Evolutionary conservation across 345 rosid species (phyloP), one percentile per base, ranked within the genome.

Genomic region (Geranium brycei): DNA sequence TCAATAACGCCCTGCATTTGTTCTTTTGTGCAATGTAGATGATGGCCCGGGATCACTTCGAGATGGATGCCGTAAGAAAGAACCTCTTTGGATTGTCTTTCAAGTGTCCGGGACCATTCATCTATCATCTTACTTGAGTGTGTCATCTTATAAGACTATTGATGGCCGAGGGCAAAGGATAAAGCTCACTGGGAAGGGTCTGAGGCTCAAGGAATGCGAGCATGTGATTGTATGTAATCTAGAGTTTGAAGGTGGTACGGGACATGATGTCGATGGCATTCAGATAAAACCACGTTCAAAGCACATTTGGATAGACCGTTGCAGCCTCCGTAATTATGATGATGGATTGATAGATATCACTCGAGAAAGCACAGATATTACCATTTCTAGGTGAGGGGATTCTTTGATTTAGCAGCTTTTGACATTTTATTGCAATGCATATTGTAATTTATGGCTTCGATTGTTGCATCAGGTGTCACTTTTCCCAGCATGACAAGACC

Each of bases 271-370:
- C 17, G 96, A 93, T 74, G 96, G 77, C 12, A 91, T 93, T 78
- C 99, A 93, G 74, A 88, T 93, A 66, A 93, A 93, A 72, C 99
- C 99, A 0, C 88, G 85, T 32, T 85, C 97, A 7, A 84, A 79
- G 69, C 86, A 81, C 72, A 84, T 91, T 60, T 93, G 99, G 96
- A 85, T 91, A 40, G 97, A 90, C 65, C 85, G 96, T 11, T 91
- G 97, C 73, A 91, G 83, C 80, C 92, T 93, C 62, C 77, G 83
- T 67, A 86, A 88, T 78, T 93, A 79, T 65, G 78, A 87, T 51
- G 99, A 93, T 70, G 99, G 96, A 23, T 75, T 93, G 69, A 93
- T 93, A 62, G 99, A 93, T 77, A 85, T 93, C 76, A 93, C 96
- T 30, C 77, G 96, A 69, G 91, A 78, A 74, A 93, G 97, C 81